A percentile compares a stretch with the other conserved stretches of the same genome.
Evolutionary conservation across 805 yeast species (phyloP).

Genomic region (Barnettozyma vustinii): DNA sequence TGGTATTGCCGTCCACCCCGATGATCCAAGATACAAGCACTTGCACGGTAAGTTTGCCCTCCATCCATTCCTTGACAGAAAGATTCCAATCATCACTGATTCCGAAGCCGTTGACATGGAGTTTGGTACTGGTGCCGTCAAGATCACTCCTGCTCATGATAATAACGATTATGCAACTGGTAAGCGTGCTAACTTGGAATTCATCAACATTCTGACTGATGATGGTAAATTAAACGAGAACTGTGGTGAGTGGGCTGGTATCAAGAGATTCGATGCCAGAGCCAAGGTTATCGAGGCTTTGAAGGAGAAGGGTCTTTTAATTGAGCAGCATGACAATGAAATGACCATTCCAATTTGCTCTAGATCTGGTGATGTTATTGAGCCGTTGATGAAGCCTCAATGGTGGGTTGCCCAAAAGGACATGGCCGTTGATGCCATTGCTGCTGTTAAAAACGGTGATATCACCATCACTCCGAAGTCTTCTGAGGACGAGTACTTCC

Average conservation of each 20-base stretch:
- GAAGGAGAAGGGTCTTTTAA: slow-evolving; percentile 64
- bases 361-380: slow-evolving; percentile 95
- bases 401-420: slow-evolving; percentile 97
- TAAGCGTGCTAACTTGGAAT: slow-evolving; percentile 84
- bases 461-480: slow-evolving; percentile 80
- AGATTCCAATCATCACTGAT: slow-evolving; percentile 85
- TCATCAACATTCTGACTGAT: slow-evolving; percentile 86
- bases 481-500: slow-evolving; percentile 89
- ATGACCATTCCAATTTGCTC: slow-evolving; percentile 94
- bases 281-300: slow-evolving; percentile 72
- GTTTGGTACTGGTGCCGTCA: slow-evolving; percentile 99
- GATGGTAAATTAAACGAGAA: slow-evolving; percentile 85
- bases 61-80: slow-evolving; percentile 86
- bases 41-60: slow-evolving; percentile 88
- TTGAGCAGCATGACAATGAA: slow-evolving; percentile 89
- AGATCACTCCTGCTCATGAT: slow-evolving; percentile 98
- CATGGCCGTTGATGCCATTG: slow-evolving; percentile 83
- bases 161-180: slow-evolving; percentile 95
- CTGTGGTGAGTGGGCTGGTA: slow-evolving; percentile 91
- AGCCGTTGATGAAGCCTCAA: slow-evolving; percentile 95
- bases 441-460: slow-evolving; percentile 78
- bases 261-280: slow-evolving; percentile 95
- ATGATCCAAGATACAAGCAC: slow-evolving; percentile 88
- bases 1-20: slow-evolving; percentile 95
- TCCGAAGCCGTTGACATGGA: slow-evolving; percentile 97